Percentiles rank a stretch among this genome's conserved stretches.
These are phyloP conservation scores for Paracoccidioides brasiliensis DNA, from an alignment of 2,329 filamentous ascomycete species.

Conservation along the genomic window DNA sequence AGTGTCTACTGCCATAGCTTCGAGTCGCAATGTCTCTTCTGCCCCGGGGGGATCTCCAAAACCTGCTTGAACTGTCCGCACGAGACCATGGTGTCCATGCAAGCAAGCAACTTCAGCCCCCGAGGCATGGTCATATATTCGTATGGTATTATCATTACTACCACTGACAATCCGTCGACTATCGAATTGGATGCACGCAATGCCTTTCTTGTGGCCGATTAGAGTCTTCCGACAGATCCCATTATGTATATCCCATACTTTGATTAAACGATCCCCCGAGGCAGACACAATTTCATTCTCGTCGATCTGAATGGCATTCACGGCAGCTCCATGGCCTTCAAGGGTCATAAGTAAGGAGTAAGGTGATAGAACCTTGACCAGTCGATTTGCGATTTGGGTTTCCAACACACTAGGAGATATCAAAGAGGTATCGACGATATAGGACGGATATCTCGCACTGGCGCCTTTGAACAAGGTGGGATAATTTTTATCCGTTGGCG, in stretches of 20 bases:
- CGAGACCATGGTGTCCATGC: constrained; percentile 66
- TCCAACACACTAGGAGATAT: constrained; percentile 31
- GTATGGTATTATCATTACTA: constrained; percentile 89
- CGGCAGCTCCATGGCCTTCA: constrained; percentile 75
- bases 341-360: constrained; percentile 69
- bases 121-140: constrained; percentile 80
- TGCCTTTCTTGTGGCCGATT: constrained; percentile 81
- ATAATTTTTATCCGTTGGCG: constrained; percentile 33
- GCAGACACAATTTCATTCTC: constrained; percentile 83
- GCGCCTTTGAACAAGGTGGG: constrained; percentile 30
- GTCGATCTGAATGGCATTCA: constrained; percentile 89
- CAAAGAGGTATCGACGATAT: constrained; percentile 40
- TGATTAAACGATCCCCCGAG: constrained; percentile 85
- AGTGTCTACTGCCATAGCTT: constrained; percentile 60
- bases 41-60: constrained; percentile 82
- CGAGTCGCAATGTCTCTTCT: constrained; percentile 56
- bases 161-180: constrained; percentile 86
- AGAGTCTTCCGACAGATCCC: constrained; percentile 65
- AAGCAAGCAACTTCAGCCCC: constrained; percentile 83
- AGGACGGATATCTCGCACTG: constrained; percentile 37
- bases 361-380: constrained; percentile 40
- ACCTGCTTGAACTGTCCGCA: constrained; percentile 87
- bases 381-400: constrained; percentile 29
- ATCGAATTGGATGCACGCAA: constrained; percentile 95
- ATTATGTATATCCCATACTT: constrained; percentile 82